Percentiles rank a stretch among this genome's conserved stretches.
These are phyloP conservation scores for Thermochaetoides thermophila DNA, from an alignment of 495 filamentous ascomycete genomes.

Conservation along the genomic window DNA sequence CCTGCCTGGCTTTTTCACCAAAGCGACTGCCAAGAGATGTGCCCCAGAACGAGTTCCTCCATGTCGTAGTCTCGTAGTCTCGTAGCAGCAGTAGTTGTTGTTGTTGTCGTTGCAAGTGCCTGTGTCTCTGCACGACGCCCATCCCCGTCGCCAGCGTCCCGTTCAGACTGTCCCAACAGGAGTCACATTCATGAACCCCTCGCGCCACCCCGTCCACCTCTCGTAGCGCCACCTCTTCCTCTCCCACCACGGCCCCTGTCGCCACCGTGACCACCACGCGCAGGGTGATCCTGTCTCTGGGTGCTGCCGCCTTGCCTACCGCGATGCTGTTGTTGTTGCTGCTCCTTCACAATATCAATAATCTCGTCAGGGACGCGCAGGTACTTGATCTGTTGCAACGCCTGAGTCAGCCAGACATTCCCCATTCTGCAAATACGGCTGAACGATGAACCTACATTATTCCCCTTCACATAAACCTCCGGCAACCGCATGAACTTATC, in stretches of 20 bases:
- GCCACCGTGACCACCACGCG: constrained; percentile 37
- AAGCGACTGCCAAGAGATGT: too few species aligned
- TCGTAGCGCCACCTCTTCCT: constrained; percentile 33
- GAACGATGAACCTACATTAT: constrained; percentile 59
- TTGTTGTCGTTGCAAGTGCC: too few species aligned
- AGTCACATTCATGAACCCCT: background rate
- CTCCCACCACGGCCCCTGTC: constrained; percentile 26
- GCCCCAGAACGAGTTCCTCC: too few species aligned
- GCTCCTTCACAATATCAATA: constrained; percentile 83
- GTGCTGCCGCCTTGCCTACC: constrained; percentile 45
- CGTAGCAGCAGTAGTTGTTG: too few species aligned
- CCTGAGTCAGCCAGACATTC: too few species aligned
- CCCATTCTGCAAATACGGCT: background rate
- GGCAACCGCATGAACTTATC: constrained; percentile 83
- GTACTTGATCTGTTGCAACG: constrained; percentile 97
- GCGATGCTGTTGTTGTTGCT: constrained; percentile 57
- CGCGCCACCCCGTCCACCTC: constrained; percentile 6
- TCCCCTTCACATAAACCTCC: constrained; percentile 91
- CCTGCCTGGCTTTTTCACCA: too few species aligned
- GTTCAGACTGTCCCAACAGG: background rate
- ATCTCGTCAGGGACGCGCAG: constrained; percentile 91
- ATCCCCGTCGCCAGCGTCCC: background rate
- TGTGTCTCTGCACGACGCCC: background rate
- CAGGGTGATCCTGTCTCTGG: constrained; percentile 29
- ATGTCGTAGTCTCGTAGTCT: too few species aligned